phyloP scores from a whole-genome alignment of 1,284 basidiomycete species.

The Melanopsichium pennsylvanicum region DNA sequence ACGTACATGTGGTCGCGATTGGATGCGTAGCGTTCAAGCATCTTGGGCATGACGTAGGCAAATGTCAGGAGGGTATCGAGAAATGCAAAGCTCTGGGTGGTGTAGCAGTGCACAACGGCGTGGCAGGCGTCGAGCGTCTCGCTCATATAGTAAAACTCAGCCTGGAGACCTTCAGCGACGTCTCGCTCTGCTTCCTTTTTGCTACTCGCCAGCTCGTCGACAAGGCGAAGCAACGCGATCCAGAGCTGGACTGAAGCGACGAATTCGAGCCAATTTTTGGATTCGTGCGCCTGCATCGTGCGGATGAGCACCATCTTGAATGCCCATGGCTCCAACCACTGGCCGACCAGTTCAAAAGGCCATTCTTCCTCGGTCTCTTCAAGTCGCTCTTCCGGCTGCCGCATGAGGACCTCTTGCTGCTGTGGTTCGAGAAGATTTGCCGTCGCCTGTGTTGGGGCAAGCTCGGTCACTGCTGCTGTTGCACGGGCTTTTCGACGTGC shows the following conservation, averaged over 20 bases:
- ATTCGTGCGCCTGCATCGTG: constrained; percentile 50
- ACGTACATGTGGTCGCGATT: constrained; percentile 62
- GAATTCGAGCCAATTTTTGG: constrained; percentile 60
- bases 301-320: constrained; percentile 60
- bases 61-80: constrained; percentile 59
- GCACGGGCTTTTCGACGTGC: constrained; percentile 9
- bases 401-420: background rate
- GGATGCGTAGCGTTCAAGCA: constrained; percentile 60
- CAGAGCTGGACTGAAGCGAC: constrained; percentile 59
- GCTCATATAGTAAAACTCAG: constrained; percentile 61
- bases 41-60: constrained; percentile 57
- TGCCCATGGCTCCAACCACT: constrained; percentile 63
- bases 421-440: constrained; percentile 8
- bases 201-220: constrained; percentile 58
- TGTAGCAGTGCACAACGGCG: constrained; percentile 55
- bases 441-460: constrained; percentile 10
- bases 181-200: constrained; percentile 44
- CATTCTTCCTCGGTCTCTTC: constrained; percentile 21
- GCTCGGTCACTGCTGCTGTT: background rate
- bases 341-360: constrained; percentile 50
- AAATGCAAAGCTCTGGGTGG: constrained; percentile 59
- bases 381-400: background rate
- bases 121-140: constrained; percentile 57
- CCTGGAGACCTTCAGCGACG: constrained; percentile 58
- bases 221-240: constrained; percentile 57